A percentile compares a stretch with the other conserved stretches of the same genome.
These are phyloP conservation scores for Trichoderma sp. DNA, from an alignment of 2,329 filamentous ascomycete species.

Conservation along the genomic window DNA sequence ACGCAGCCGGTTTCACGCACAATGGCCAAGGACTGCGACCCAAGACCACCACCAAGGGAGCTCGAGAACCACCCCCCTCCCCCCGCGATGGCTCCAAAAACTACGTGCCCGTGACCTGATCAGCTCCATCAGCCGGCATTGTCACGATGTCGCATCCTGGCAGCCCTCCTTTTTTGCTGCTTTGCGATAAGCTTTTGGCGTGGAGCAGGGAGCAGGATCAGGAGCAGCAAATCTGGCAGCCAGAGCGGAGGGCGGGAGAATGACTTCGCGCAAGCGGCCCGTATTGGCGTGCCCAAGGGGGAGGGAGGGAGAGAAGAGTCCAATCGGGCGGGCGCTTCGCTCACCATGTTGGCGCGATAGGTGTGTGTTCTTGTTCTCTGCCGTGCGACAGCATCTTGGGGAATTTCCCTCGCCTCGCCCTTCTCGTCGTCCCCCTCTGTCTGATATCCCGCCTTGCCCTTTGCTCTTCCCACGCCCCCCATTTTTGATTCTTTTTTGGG, in stretches of 20 bases:
- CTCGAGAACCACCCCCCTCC: no score
- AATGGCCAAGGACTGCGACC: background rate
- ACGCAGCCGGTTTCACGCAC: conserved; percentile 8
- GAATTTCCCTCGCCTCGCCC: background rate
- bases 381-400: conserved; percentile 3
- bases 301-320: background rate
- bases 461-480: background rate
- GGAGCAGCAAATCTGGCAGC: conserved; percentile 16
- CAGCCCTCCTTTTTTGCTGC: background rate
- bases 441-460: background rate
- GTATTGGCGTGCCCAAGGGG: conserved; percentile 3
- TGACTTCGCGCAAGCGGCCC: conserved; percentile 14
- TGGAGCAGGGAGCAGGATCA: conserved; percentile 10
- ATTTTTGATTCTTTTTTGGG: background rate
- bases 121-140: conserved; percentile 15
- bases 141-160: conserved; percentile 21
- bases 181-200: conserved; percentile 17
- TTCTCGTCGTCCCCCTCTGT: background rate
- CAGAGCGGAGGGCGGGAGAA: conserved; percentile 1
- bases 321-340: background rate
- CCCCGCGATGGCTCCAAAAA: background rate
- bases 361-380: background rate
- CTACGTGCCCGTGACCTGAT: conserved; percentile 10
- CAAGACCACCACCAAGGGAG: background rate
- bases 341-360: background rate